Evolutionary conservation across 2,329 filamentous ascomycete genomes (phyloP).

Genomic region (Ceratocystis cacaofunesta): DNA sequence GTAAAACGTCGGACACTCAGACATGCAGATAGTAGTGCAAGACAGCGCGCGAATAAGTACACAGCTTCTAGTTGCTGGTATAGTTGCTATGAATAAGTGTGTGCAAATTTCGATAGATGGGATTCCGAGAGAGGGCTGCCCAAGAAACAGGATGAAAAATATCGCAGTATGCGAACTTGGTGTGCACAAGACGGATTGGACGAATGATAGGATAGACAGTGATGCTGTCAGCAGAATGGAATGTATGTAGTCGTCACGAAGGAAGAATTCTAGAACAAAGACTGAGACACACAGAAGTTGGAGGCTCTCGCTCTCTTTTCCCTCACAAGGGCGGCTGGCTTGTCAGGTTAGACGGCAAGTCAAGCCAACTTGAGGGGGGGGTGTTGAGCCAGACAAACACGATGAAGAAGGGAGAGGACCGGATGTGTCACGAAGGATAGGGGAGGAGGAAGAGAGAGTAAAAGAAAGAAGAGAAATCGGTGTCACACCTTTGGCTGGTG

Average conservation of each 20-base stretch:
- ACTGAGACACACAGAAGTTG: not conserved
- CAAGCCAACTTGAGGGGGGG: not conserved
- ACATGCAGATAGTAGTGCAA: not conserved
- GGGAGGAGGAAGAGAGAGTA: not conserved
- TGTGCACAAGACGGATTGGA: not conserved
- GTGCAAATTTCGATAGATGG: too few relatives aligned
- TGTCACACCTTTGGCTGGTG: too few relatives aligned
- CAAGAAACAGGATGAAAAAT: not conserved
- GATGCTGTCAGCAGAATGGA: not conserved
- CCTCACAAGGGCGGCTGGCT: not conserved
- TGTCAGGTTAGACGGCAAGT: not conserved
- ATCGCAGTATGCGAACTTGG: not conserved
- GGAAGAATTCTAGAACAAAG: conserved; percentile 1
- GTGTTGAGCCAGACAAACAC: not conserved
- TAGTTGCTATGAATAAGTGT: not conserved
- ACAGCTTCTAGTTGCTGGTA: not conserved
- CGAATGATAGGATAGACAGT: not conserved
- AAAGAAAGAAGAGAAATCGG: not conserved
- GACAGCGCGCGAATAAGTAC: not conserved
- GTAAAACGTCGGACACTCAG: not conserved
- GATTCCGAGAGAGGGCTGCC: too few relatives aligned
- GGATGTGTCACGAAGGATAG: not conserved
- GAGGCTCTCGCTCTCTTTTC: not conserved
- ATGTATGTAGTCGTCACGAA: not conserved
- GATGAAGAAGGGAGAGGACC: not conserved